These are phyloP conservation scores for Pyropia yezoensis DNA, from an alignment of 23 red algal species.

Conservation along the genomic window DNA sequence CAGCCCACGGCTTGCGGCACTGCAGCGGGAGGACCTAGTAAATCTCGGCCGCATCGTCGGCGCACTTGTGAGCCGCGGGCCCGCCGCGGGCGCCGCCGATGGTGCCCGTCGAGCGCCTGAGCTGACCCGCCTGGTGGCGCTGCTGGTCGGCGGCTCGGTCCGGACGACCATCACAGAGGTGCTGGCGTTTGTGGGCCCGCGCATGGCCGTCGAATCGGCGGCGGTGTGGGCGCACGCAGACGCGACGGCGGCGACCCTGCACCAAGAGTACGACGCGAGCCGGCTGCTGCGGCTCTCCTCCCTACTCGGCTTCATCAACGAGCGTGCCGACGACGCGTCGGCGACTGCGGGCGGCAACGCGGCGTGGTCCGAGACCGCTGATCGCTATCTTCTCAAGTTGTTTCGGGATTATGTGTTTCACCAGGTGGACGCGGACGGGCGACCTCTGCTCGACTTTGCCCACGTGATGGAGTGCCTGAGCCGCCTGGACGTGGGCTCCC, in stretches of 20 bases:
- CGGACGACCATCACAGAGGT: slow-evolving; percentile 24
- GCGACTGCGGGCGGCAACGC: slow-evolving; percentile 26
- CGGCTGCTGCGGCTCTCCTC: slow-evolving; percentile 39
- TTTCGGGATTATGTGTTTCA: slow-evolving; percentile 87
- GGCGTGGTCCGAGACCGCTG: slow-evolving; percentile 71
- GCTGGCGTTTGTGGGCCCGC: slow-evolving; percentile 41
- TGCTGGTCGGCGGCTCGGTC: slow-evolving; percentile 9
- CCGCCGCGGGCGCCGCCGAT: neutral
- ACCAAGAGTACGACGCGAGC: slow-evolving; percentile 43
- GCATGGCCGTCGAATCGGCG: slow-evolving; percentile 36
- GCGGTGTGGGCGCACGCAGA: slow-evolving; percentile 58
- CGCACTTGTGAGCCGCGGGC: slow-evolving; percentile 6
- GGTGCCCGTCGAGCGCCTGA: slow-evolving; percentile 11
- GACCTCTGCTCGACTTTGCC: slow-evolving; percentile 57
- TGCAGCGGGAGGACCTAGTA: slow-evolving; percentile 40
- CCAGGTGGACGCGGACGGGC: slow-evolving; percentile 42
- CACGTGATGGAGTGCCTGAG: slow-evolving; percentile 62
- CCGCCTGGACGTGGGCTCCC: slow-evolving; percentile 52
- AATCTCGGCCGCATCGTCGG: slow-evolving; percentile 33
- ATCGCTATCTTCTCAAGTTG: slow-evolving; percentile 70
- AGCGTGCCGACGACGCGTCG: slow-evolving; percentile 27
- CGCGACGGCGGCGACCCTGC: slow-evolving; percentile 23
- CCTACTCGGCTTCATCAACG: slow-evolving; percentile 58
- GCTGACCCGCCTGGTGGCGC: slow-evolving; percentile 26
- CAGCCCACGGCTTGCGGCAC: slow-evolving; percentile 3